Percentiles rank a stretch among this genome's conserved stretches.
Evolutionary conservation across 2,329 filamentous ascomycete species (phyloP).

Genomic region (Exophiala xenobiotica): DNA sequence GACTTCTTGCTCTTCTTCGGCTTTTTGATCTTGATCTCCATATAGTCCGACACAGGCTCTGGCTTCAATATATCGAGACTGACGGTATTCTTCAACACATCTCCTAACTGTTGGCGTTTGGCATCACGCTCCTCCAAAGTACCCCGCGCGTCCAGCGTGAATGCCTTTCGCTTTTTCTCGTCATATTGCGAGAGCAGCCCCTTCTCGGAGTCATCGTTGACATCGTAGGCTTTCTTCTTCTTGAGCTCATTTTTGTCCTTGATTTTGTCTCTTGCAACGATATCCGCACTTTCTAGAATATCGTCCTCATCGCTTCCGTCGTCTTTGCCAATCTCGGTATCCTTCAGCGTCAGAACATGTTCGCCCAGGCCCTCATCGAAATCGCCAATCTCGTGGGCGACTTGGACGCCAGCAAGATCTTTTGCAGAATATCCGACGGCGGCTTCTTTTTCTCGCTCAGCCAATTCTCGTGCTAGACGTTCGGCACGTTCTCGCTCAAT

Average conservation of each 20-base stretch:
- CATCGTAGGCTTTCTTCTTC: conserved; percentile 94
- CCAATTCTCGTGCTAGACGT: conserved; percentile 71
- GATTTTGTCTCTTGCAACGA: conserved; percentile 44
- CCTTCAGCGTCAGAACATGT: conserved; percentile 91
- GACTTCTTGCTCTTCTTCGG: conserved; percentile 84
- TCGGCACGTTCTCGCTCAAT: conserved; percentile 73
- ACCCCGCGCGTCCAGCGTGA: conserved; percentile 79
- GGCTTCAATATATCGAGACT: conserved; percentile 72
- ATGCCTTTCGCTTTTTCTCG: conserved; percentile 85
- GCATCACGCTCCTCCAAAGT: conserved; percentile 62
- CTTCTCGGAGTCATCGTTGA: conserved; percentile 68
- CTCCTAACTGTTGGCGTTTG: conserved; percentile 54
- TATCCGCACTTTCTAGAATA: conserved; percentile 60
- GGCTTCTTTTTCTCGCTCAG: conserved; percentile 67
- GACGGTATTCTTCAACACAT: conserved; percentile 67
- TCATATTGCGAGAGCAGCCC: conserved; percentile 88
- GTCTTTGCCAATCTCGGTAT: conserved; percentile 65
- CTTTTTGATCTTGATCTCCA: conserved; percentile 92
- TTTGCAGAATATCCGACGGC: conserved; percentile 77
- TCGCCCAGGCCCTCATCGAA: conserved; percentile 68
- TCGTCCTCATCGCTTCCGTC: conserved; percentile 84
- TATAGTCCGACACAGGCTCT: conserved; percentile 76
- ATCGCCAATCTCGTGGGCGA: conserved; percentile 79
- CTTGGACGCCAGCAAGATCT: conserved; percentile 85
- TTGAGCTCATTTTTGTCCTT: conserved; percentile 76